Conservation (phyloP, 768 basidiomycete species). For the Rhizopogon vulgaris region DNA sequence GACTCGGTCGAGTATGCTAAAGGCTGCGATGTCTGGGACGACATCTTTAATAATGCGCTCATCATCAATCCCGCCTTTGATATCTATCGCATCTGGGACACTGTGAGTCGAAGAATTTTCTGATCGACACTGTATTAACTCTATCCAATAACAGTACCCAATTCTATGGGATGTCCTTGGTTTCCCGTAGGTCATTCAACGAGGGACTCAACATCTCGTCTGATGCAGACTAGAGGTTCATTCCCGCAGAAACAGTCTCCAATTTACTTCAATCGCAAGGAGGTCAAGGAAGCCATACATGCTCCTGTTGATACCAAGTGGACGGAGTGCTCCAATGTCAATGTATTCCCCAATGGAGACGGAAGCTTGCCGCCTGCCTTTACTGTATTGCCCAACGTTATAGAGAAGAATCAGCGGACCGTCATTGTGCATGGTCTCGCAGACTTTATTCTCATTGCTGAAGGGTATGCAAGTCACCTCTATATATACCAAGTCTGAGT, state of each 20-base stretch:
- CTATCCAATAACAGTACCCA: constrained; percentile 36
- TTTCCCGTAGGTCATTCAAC: constrained; percentile 49
- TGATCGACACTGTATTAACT: not conserved
- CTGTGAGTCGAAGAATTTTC: constrained; percentile 24
- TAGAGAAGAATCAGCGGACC: constrained; percentile 63
- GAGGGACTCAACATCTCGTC: not conserved
- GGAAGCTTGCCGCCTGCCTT: constrained; percentile 54
- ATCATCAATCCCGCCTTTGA: constrained; percentile 69
- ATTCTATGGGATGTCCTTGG: constrained; percentile 75
- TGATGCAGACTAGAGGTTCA: constrained; percentile 38
- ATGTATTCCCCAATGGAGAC: constrained; percentile 61
- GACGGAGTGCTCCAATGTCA: constrained; percentile 52
- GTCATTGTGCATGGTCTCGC: constrained; percentile 70
- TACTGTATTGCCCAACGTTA: constrained; percentile 64
- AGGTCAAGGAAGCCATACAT: constrained; percentile 63
- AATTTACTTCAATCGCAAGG: constrained; percentile 61
- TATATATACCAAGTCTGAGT: too few species aligned
- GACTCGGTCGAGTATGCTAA: constrained; percentile 36
- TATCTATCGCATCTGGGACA: constrained; percentile 73
- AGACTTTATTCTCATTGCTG: constrained; percentile 68
- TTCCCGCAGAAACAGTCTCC: constrained; percentile 52
- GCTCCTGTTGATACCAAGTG: constrained; percentile 57
- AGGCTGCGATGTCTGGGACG: constrained; percentile 64
- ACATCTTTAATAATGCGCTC: constrained; percentile 59
- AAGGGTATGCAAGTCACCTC: constrained; percentile 40